A percentile compares a stretch with the other conserved stretches of the same genome.
Conservation (phyloP, 192 early-diverging fungal species). For the Tieghemiomyces parasiticus region DNA sequence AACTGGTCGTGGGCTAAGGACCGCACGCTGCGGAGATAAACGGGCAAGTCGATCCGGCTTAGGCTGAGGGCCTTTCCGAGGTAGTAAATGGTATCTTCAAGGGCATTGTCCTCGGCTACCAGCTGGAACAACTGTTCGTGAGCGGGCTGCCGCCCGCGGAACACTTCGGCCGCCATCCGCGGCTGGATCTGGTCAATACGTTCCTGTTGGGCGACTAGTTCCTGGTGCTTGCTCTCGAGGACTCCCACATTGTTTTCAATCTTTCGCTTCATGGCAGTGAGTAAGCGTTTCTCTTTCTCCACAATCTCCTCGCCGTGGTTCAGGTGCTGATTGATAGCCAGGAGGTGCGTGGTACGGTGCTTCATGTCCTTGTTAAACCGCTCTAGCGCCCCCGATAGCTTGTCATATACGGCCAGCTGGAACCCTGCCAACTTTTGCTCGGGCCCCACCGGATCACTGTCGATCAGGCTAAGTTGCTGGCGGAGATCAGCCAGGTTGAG, state of each 20-base stretch:
- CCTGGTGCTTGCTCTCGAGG: slow-evolving; percentile 41
- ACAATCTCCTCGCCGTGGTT: slow-evolving; percentile 54
- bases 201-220: slow-evolving; percentile 27
- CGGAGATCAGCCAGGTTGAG: not conserved
- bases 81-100: slow-evolving; percentile 76
- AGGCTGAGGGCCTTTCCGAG: slow-evolving; percentile 64
- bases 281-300: slow-evolving; percentile 36
- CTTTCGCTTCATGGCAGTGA: slow-evolving; percentile 40
- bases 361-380: slow-evolving; percentile 40
- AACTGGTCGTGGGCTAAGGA: slow-evolving; percentile 78
- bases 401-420: slow-evolving; percentile 45
- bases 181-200: slow-evolving; percentile 12
- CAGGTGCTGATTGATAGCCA: slow-evolving; percentile 49
- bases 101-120: slow-evolving; percentile 77
- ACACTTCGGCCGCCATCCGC: slow-evolving; percentile 14
- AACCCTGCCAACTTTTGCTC: slow-evolving; percentile 31
- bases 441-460: slow-evolving; percentile 4
- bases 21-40: slow-evolving; percentile 73
- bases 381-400: slow-evolving; percentile 35
- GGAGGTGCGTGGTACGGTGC: slow-evolving; percentile 44
- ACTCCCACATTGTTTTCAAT: slow-evolving; percentile 48
- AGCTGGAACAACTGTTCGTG: slow-evolving; percentile 64
- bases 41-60: slow-evolving; percentile 49
- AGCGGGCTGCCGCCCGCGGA: slow-evolving; percentile 21
- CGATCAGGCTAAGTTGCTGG: slow-evolving; percentile 4